These are phyloP conservation scores for Xylaria sp. DNA, from an alignment of 2,329 filamentous ascomycete species.

Conservation along the genomic window DNA sequence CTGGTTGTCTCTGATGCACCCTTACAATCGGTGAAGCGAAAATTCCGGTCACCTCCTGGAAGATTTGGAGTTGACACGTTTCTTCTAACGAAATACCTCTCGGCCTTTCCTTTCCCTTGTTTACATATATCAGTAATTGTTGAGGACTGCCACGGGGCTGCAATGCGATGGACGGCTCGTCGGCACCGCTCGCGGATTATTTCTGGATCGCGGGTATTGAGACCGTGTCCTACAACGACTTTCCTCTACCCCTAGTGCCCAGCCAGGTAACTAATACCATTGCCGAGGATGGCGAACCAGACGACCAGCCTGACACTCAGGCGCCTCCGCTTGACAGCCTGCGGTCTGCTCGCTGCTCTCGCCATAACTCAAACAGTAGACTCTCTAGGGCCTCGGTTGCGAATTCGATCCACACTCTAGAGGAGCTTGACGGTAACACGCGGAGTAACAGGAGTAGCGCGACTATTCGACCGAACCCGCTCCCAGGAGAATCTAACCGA, in stretches of 20 bases:
- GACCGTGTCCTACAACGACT: constrained; percentile 59
- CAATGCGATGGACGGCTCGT: constrained; percentile 54
- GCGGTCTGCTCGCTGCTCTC: constrained; percentile 51
- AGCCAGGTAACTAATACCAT: constrained; percentile 53
- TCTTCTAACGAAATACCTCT: constrained; percentile 10
- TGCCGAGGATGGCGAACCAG: constrained; percentile 56
- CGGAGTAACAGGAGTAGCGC: constrained; percentile 61
- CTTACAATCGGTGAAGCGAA: constrained; percentile 5
- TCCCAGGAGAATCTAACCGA: constrained; percentile 25
- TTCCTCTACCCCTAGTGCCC: constrained; percentile 36
- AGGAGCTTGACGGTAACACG: constrained; percentile 54
- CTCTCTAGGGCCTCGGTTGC: constrained; percentile 49
- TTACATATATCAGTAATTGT: constrained; percentile 7
- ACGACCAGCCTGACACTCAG: constrained; percentile 36
- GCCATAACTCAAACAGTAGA: constrained; percentile 55
- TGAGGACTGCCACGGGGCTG: constrained; percentile 22
- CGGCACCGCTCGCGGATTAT: constrained; percentile 65
- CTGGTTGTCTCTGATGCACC: constrained; percentile 11
- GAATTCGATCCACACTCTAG: constrained; percentile 51
- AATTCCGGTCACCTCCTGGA: constrained; percentile 4
- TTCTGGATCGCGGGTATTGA: constrained; percentile 72
- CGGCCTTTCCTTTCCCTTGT: not conserved
- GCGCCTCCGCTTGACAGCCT: constrained; percentile 32
- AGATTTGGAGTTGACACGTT: constrained; percentile 1
- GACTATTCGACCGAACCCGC: constrained; percentile 50